phyloP scores from a whole-genome alignment of 768 basidiomycete genomes.

The Porphyrellus cyaneotinctus region DNA sequence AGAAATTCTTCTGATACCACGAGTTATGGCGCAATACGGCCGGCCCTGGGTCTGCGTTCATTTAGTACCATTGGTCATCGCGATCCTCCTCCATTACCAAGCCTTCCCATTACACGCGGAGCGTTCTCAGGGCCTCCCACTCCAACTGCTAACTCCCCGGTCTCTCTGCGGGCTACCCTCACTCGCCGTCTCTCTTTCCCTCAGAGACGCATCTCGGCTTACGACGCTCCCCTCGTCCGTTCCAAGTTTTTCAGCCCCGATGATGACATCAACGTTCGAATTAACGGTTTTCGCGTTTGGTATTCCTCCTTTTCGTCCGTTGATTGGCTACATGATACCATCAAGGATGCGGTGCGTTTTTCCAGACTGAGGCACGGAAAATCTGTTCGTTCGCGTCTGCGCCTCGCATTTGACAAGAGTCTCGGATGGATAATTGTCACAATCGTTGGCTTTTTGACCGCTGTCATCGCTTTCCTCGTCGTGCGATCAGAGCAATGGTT shows the following conservation, averaged over 20 bases:
- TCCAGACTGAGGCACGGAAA: constrained; percentile 65
- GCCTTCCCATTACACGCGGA: constrained; percentile 27
- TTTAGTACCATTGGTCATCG: constrained; percentile 32
- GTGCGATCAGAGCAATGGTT: constrained; percentile 83
- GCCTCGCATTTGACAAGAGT: constrained; percentile 66
- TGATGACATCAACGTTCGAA: constrained; percentile 54
- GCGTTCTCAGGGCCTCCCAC: constrained; percentile 38
- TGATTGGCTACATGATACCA: constrained; percentile 95
- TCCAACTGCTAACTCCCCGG: constrained; percentile 31
- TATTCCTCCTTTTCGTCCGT: constrained; percentile 87
- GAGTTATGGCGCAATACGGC: constrained; percentile 56
- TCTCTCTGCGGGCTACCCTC: constrained; percentile 32
- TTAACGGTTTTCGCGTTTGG: constrained; percentile 83
- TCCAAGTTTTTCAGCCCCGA: constrained; percentile 33
- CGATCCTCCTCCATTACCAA: constrained; percentile 36
- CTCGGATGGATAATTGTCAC: constrained; percentile 90
- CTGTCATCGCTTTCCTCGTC: constrained; percentile 82
- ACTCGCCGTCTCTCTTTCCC: constrained; percentile 35
- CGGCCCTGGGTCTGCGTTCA: constrained; percentile 27
- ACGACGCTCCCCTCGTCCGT: constrained; percentile 49
- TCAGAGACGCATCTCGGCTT: constrained; percentile 69
- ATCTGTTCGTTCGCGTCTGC: constrained; percentile 63
- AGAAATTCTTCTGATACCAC: too few species aligned
- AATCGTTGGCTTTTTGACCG: constrained; percentile 81
- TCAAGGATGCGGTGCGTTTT: constrained; percentile 87